Percentiles rank a stretch among this genome's conserved stretches.
Conservation (phyloP, 1,139 yeast species). For the Taphrina betulina region DNA sequence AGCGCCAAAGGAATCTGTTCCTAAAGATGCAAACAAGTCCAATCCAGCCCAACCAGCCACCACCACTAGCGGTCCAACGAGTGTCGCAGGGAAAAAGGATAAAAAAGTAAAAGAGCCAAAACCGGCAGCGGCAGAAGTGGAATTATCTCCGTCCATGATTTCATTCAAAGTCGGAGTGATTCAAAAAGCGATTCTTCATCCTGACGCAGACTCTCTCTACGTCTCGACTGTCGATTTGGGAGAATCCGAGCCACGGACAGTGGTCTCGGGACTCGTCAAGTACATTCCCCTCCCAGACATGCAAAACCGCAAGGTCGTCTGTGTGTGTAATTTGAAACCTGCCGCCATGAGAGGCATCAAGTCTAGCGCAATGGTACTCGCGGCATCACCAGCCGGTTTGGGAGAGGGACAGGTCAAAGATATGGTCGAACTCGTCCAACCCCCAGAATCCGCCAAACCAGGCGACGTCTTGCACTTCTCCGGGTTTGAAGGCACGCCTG, state of each 20-base stretch:
- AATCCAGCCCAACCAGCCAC: conserved; percentile 19
- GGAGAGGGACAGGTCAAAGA: conserved; percentile 46
- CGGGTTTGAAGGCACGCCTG: conserved; percentile 80
- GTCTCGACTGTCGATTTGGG: conserved; percentile 97
- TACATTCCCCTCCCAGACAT: conserved; percentile 74
- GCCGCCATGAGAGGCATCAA: conserved; percentile 93
- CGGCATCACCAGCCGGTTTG: conserved; percentile 22
- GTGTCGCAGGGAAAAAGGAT: conserved; percentile 46
- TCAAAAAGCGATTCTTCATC: conserved; percentile 94
- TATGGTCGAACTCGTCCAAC: conserved; percentile 85
- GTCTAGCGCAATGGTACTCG: conserved; percentile 83
- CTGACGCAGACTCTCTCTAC: conserved; percentile 94
- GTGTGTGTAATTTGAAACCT: conserved; percentile 76
- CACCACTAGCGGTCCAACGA: conserved; percentile 7
- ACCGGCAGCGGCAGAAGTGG: conserved; percentile 8
- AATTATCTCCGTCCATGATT: conserved; percentile 57
- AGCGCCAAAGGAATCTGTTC: conserved; percentile 24
- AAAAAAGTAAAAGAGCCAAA: conserved; percentile 44
- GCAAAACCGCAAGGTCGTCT: conserved; percentile 78
- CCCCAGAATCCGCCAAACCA: conserved; percentile 90
- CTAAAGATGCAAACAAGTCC: conserved; percentile 22
- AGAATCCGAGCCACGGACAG: conserved; percentile 93
- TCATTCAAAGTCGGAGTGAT: conserved; percentile 96
- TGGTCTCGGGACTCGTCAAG: conserved; percentile 90
- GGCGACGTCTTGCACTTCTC: conserved; percentile 97